Conservation (phyloP, 345 rosid species). For the Eucalyptus coolabah region DNA sequence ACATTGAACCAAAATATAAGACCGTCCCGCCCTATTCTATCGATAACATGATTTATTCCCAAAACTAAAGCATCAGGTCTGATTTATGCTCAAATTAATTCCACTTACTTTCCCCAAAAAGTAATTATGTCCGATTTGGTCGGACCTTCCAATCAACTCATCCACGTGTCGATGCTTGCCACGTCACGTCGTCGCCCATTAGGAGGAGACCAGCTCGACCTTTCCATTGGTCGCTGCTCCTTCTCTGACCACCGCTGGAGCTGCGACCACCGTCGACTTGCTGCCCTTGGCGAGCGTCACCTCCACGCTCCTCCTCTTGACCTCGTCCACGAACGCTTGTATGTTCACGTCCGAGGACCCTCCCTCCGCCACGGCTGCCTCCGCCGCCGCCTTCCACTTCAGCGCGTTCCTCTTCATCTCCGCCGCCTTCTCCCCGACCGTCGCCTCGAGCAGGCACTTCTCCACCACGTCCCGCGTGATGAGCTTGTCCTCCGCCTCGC, state of each 20-base stretch:
- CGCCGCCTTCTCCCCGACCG: constrained; percentile 33
- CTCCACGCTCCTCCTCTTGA: constrained; percentile 11
- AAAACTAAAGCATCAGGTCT: background rate
- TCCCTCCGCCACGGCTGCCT: constrained; percentile 58
- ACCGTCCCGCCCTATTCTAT: background rate
- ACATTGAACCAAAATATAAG: background rate
- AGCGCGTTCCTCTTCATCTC: constrained; percentile 47
- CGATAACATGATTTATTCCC: background rate
- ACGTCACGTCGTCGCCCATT: background rate
- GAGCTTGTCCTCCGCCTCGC: constrained; percentile 41
- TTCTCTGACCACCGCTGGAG: background rate
- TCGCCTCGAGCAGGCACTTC: constrained; percentile 47
- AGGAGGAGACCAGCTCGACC: background rate
- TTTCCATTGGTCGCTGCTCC: background rate
- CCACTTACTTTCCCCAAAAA: background rate
- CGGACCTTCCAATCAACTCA: background rate
- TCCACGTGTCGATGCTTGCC: background rate
- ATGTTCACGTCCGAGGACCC: constrained; percentile 65
- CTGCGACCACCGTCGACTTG: background rate
- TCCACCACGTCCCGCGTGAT: constrained; percentile 54
- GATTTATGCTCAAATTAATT: background rate
- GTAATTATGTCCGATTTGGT: background rate
- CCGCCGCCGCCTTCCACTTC: constrained; percentile 65
- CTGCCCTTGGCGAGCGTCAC: background rate
- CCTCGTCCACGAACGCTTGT: constrained; percentile 52